Conservation (phyloP, 1,284 basidiomycete genomes). For the Schizopora paradoxa region DNA sequence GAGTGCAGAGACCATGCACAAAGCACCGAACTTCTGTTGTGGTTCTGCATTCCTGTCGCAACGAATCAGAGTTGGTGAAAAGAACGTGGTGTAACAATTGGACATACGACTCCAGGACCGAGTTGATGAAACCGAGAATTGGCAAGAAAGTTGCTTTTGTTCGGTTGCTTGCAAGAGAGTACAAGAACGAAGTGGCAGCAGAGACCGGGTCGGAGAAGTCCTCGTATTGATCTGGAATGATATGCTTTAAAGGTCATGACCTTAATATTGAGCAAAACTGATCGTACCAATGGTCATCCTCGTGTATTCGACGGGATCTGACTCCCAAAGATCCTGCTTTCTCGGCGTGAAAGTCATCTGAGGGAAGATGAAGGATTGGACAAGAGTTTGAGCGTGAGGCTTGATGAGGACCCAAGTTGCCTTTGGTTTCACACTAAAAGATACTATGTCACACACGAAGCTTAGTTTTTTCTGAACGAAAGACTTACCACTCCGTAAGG, state of each 20-base stretch:
- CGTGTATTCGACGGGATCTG: constrained; percentile 77
- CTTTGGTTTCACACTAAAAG: constrained; percentile 76
- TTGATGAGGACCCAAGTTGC: constrained; percentile 81
- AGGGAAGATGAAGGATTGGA: constrained; percentile 80
- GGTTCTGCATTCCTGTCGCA: constrained; percentile 44
- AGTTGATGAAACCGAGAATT: constrained; percentile 72
- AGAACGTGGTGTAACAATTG: not conserved
- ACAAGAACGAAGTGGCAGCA: constrained; percentile 73
- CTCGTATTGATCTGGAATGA: constrained; percentile 72
- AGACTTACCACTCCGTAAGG: constrained; percentile 77
- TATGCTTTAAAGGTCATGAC: no score
- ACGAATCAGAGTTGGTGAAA: not conserved
- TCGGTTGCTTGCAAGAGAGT: constrained; percentile 69
- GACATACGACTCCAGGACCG: constrained; percentile 60
- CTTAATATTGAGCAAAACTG: not conserved
- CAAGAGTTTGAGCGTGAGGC: constrained; percentile 70
- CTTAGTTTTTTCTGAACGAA: not conserved
- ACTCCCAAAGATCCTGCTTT: constrained; percentile 66
- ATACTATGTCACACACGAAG: not conserved
- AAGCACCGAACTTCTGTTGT: constrained; percentile 72
- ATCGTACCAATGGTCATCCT: constrained; percentile 62
- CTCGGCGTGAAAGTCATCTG: constrained; percentile 71
- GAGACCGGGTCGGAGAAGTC: constrained; percentile 69
- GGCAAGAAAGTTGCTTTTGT: constrained; percentile 76
- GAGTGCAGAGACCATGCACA: constrained; percentile 75